A percentile compares a stretch with the other conserved stretches of the same genome.
Evolutionary conservation across 1,284 basidiomycete species (phyloP).

Genomic region (Moesziomyces sp.): DNA sequence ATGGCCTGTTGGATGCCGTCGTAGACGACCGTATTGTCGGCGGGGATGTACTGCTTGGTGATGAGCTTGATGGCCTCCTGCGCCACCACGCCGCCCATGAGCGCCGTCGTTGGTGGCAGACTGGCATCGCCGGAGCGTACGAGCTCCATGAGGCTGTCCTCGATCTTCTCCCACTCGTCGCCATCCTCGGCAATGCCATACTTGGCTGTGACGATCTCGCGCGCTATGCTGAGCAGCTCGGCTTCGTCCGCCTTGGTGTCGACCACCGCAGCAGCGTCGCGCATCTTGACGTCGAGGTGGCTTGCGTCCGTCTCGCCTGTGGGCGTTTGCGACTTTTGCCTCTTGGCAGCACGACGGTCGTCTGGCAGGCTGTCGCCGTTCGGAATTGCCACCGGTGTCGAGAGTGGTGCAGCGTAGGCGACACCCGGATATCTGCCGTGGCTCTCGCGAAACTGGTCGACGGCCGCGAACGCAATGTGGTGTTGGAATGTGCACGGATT

Average conservation of each 20-base stretch:
- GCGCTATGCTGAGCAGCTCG: conserved; percentile 34
- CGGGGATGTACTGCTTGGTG: conserved; percentile 92
- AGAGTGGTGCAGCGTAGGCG: conserved; percentile 5
- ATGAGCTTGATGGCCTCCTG: conserved; percentile 98
- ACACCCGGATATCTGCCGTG: conserved; percentile 70
- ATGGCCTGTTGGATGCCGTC: conserved; percentile 78
- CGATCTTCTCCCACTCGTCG: conserved; percentile 73
- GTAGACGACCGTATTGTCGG: conserved; percentile 85
- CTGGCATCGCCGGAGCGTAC: conserved; percentile 79
- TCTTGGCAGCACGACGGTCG: conserved; percentile 27
- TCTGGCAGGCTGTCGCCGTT: conserved; percentile 5
- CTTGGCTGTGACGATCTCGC: conserved; percentile 16
- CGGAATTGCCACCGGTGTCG: conserved; percentile 3
- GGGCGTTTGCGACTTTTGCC: conserved; percentile 49
- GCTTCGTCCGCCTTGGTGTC: conserved; percentile 53
- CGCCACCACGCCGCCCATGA: conserved; percentile 92
- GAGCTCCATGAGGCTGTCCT: conserved; percentile 81
- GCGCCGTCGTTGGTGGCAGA: conserved; percentile 89
- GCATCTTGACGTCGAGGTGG: conserved; percentile 38
- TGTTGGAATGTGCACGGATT: conserved; percentile 62
- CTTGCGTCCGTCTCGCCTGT: conserved; percentile 33
- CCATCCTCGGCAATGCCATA: conserved; percentile 27
- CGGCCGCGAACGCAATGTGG: conserved; percentile 69
- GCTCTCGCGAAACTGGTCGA: conserved; percentile 68
- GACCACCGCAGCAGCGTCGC: conserved; percentile 68